phyloP scores from a whole-genome alignment of 495 filamentous ascomycete species.

The Penicillium atrosanguineum region DNA sequence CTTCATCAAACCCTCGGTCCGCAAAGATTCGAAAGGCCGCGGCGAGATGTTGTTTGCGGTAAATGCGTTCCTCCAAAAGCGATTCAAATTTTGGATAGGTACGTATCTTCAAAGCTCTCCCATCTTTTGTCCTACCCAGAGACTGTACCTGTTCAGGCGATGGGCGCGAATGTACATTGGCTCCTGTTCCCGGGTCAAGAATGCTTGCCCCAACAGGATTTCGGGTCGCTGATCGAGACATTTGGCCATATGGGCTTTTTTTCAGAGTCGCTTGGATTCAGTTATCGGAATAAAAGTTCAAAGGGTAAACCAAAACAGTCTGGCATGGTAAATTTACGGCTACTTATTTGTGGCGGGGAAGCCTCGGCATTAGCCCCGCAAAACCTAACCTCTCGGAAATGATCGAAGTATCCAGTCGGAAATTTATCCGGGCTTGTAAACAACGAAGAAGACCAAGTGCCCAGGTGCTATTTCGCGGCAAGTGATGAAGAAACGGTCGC shows the following conservation, averaged over 20 bases:
- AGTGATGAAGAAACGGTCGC: neutral
- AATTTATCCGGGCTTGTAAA: neutral
- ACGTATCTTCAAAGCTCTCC: neutral
- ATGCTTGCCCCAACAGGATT: neutral
- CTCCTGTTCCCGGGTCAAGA: neutral
- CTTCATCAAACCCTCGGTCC: slow-evolving; percentile 59
- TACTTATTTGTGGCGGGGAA: neutral
- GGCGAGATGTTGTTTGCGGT: slow-evolving; percentile 61
- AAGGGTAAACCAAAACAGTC: neutral
- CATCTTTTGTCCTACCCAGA: neutral
- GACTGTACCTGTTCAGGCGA: neutral
- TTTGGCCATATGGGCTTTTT: neutral
- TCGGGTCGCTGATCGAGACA: neutral
- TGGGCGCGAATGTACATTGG: neutral
- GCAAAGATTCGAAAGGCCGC: slow-evolving; percentile 59
- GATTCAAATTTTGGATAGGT: neutral
- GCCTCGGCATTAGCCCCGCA: neutral
- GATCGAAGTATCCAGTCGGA: neutral
- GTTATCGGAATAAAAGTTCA: neutral
- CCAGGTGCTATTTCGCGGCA: neutral
- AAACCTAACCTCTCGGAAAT: neutral
- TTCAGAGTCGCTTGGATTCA: no score
- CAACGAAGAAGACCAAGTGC: neutral
- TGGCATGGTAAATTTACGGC: neutral
- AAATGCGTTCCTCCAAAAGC: slow-evolving; percentile 54